phyloP scores from a whole-genome alignment of 2,329 filamentous ascomycete genomes.

The Talaromyces funiculosus region DNA sequence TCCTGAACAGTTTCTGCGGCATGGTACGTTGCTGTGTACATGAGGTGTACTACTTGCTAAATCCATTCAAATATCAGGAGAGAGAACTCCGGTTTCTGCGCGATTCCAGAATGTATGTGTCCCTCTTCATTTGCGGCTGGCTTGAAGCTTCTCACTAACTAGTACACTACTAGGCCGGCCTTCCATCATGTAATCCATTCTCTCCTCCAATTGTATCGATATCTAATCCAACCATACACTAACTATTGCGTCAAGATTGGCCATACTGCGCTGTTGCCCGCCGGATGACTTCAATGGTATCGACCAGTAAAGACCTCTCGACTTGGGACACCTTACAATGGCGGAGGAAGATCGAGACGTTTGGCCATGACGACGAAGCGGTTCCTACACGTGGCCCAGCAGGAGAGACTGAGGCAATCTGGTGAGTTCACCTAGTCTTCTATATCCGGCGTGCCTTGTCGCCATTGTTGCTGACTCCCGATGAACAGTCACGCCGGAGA shows the following conservation, averaged over 20 bases:
- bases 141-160: constrained; percentile 17
- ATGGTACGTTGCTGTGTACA: constrained; percentile 46
- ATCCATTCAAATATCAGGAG: constrained; percentile 39
- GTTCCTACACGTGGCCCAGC: constrained; percentile 27
- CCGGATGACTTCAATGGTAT: constrained; percentile 60
- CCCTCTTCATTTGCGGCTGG: neutral
- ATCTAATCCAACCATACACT: neutral
- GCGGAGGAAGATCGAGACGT: constrained; percentile 73
- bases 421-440: constrained; percentile 47
- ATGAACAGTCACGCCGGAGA: constrained; percentile 50
- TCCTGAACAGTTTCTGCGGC: constrained; percentile 56
- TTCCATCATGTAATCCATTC: constrained; percentile 41
- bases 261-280: constrained; percentile 79
- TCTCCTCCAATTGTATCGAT: neutral
- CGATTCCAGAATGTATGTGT: constrained; percentile 70
- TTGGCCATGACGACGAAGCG: constrained; percentile 63
- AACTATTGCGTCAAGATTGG: constrained; percentile 55
- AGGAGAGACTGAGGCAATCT: constrained; percentile 51
- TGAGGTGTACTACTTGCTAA: neutral
- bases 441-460: no score
- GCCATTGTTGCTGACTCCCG: neutral
- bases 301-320: constrained; percentile 48
- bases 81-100: constrained; percentile 78
- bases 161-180: constrained; percentile 38
- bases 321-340: constrained; percentile 57